A percentile compares a stretch with the other conserved stretches of the same genome.
These are phyloP conservation scores for Raddia distichophylla DNA, from an alignment of 176 grass and related monocot species.

Conservation along the genomic window DNA sequence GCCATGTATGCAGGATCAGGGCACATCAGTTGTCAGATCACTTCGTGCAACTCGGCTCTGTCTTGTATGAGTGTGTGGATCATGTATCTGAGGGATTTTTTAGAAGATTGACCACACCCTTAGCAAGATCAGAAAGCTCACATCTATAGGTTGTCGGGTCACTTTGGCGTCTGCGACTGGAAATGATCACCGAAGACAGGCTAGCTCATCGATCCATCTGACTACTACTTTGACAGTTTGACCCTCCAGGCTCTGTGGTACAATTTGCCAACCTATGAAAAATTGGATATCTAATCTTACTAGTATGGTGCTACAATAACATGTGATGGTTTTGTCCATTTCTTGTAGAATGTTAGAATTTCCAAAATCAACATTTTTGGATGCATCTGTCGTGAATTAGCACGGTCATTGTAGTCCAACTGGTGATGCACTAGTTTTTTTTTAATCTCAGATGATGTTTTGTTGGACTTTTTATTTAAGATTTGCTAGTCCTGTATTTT, in stretches of 20 bases:
- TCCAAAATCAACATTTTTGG: neutral
- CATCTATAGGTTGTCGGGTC: conserved; percentile 30
- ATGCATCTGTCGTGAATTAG: neutral
- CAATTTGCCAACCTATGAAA: neutral
- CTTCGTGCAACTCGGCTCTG: no score
- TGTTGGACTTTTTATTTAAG: conserved; percentile 3
- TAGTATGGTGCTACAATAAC: neutral
- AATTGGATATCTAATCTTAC: neutral
- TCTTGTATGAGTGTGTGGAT: no score
- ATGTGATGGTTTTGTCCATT: neutral
- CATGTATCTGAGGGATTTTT: no score
- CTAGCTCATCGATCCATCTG: conserved; percentile 26
- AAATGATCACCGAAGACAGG: no score
- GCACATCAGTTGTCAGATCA: no score
- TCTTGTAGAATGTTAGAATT: neutral
- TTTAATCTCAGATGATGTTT: neutral
- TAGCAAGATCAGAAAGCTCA: conserved; percentile 16
- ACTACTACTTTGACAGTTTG: conserved; percentile 6
- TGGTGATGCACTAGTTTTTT: neutral
- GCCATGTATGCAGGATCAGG: neutral
- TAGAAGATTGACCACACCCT: no score
- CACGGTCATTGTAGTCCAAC: neutral
- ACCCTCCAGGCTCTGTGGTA: neutral
- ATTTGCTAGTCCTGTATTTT: neutral
- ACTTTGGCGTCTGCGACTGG: conserved; percentile 33